phyloP scores from a whole-genome alignment of 306 rosid genomes.

The Cercis canadensis region DNA sequence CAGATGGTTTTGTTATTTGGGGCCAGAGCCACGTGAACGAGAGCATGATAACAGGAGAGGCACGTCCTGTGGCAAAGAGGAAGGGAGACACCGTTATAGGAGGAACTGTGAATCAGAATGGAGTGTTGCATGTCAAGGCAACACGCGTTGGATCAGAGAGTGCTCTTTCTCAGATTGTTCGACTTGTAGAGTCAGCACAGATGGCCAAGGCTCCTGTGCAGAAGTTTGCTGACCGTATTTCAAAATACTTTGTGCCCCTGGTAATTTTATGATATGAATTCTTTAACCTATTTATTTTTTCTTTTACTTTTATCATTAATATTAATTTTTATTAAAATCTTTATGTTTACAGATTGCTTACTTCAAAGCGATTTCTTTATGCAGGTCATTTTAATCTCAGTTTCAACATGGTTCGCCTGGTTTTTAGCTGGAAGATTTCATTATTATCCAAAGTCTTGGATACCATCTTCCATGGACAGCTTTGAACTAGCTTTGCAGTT shows the following conservation, averaged over 20 bases:
- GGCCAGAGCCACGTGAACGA: slow-evolving; percentile 92
- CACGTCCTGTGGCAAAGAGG: slow-evolving; percentile 67
- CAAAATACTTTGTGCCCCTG: slow-evolving; percentile 87
- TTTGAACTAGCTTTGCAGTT: slow-evolving; percentile 93
- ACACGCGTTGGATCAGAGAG: slow-evolving; percentile 88
- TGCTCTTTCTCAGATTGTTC: slow-evolving; percentile 85
- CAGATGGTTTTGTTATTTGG: slow-evolving; percentile 77
- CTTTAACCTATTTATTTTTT: slow-evolving; percentile 1
- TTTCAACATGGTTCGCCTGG: slow-evolving; percentile 83
- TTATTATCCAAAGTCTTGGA: slow-evolving; percentile 76
- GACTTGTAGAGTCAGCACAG: slow-evolving; percentile 90
- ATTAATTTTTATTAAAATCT: neutral
- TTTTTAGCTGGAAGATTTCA: slow-evolving; percentile 73
- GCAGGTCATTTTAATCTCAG: slow-evolving; percentile 78
- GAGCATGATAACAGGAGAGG: slow-evolving; percentile 96
- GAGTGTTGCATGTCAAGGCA: slow-evolving; percentile 77
- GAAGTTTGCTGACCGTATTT: slow-evolving; percentile 85
- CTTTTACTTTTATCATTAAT: neutral
- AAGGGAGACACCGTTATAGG: slow-evolving; percentile 80
- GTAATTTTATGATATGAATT: slow-evolving; percentile 37
- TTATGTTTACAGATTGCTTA: neutral
- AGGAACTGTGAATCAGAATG: slow-evolving; percentile 85
- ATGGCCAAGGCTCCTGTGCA: slow-evolving; percentile 95
- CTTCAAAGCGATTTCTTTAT: slow-evolving; percentile 20
- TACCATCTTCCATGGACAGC: slow-evolving; percentile 83